Base-by-base conservation (phyloP, 176 grass and related monocot species). In the Oryza nivara region DNA sequence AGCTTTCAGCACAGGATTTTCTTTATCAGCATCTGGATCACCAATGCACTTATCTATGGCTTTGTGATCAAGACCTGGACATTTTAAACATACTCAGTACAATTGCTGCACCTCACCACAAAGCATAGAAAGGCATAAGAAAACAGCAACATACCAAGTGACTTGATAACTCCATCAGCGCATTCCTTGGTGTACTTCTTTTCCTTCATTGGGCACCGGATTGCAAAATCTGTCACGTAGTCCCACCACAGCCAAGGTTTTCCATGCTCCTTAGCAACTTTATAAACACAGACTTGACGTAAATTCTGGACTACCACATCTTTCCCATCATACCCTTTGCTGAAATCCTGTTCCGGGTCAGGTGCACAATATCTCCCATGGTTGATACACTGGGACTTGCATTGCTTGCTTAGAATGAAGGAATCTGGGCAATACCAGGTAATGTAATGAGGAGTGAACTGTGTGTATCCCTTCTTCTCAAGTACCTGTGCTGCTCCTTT, bases 241-340 rank as follows among this genome's bases (percentile, higher is more conserved):
- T 95, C 90, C 93, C 93, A 95, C 93, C 93, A 95, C 67, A 95
- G 13, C 93, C 90, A 95, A 15, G 93, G 82, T 67, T 95, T 95
- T 14, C 72, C 72, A 73, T 67, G 84, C 67, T 95, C 93, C 76
- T 84, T 88, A 34, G 85, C 88, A 67, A 88, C 88, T 81, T 83
- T 92, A 82, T 81, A 84, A 22, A 92, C 79, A 78, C 93, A 95
- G 20, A 86, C 70, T 74, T 95, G 90, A 9, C 85, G 88, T 80
- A 95, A 78, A 67, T 95, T 95, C 68, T 95, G 93, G 61, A 92
- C 32, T 34, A 95, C 88, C 4, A 95, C 93, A 81, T 95, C 93
- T 83, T 92, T 95, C 38, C 93, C 93, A 84, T 95, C 90, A 88
- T 95, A 95, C 1, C 93, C 93, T 82, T 88, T 86, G 75, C 88